Conservation (phyloP, 2,329 filamentous ascomycete genomes). For the Neopestalotiopsis clavispora region DNA sequence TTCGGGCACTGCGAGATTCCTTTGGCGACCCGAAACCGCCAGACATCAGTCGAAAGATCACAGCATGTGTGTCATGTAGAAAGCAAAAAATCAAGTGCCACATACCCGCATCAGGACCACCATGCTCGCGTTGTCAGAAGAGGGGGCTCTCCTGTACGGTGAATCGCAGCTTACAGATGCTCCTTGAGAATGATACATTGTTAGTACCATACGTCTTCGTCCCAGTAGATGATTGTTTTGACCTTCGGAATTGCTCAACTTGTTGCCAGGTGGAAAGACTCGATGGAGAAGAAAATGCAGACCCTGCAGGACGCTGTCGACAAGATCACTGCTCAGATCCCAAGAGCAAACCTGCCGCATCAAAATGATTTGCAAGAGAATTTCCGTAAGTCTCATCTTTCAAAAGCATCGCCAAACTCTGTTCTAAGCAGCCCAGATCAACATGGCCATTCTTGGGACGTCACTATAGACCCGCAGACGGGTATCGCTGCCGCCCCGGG, state of each 20-base stretch:
- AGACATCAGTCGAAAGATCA: slow-evolving; percentile 15
- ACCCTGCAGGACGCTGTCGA: neutral
- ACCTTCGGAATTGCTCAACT: neutral
- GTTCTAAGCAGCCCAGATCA: neutral
- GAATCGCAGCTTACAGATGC: neutral
- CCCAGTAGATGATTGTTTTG: neutral
- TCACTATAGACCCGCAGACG: neutral
- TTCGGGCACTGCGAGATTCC: slow-evolving; percentile 3
- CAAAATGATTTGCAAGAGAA: neutral
- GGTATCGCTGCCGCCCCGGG: neutral
- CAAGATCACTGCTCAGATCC: neutral
- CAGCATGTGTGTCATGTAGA: neutral
- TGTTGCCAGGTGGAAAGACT: neutral
- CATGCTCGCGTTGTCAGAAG: neutral
- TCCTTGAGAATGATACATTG: neutral
- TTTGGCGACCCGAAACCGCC: slow-evolving; percentile 12
- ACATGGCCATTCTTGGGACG: neutral
- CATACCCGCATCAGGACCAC: neutral
- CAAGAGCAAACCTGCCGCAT: neutral
- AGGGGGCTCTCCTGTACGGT: neutral
- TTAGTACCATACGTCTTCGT: neutral
- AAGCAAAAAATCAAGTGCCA: slow-evolving; percentile 5
- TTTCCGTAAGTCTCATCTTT: neutral
- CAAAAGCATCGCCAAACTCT: neutral
- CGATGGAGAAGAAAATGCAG: neutral